Evolutionary conservation across 768 basidiomycete genomes (phyloP), one percentile per base, ranked within the genome.

Genomic region (Pholiota molesta): DNA sequence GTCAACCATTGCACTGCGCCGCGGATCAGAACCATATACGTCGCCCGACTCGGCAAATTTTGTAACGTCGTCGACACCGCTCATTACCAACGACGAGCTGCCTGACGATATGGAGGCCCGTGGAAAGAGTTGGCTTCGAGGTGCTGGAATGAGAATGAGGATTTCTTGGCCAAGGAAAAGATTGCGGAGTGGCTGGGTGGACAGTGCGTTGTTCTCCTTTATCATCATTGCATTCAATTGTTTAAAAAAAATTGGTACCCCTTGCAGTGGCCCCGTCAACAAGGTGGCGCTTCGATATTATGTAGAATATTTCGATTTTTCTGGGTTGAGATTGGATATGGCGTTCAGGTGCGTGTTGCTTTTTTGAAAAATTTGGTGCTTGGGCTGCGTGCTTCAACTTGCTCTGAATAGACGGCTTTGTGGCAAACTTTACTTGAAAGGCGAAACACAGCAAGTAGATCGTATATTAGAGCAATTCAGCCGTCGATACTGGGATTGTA

Each of bases 181-280:
- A 94, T 98, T 68, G 95, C 97, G 1, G 95, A 97, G 74, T 99
- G 94, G 89, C 81, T 99, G 42, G 97, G 97, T 68, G 90, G 94
- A 72, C 78, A 84, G 95, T 98, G 67, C 78, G 96, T 90, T 45
- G 11, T 23, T 42, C 44, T 35, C 33, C n/a, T 52, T 64, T 55
- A 64, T 40, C 55, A 16, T 47, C 19, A 37, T 33, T 55, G 60
- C 2, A 10, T 2, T 57, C 52, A 33, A 49, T 62, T 49, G 31
- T 10, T n/a, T 17, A n/a, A n/a, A n/a, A n/a, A n/a, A n/a, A n/a
- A n/a, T 33, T 55, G 61, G 2, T 11, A 1, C 56, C 52, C 37
- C 52, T 61, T 49, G 29, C 59, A 97, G 96, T 59, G 88, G 87
- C 19, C 81, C 78, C 3, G 80, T 95, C 66, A 97, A 96, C 75